Evolutionary conservation across 805 yeast genomes (phyloP), one percentile per base, ranked within the genome.

Genomic region (Cephaloascus albidus): DNA sequence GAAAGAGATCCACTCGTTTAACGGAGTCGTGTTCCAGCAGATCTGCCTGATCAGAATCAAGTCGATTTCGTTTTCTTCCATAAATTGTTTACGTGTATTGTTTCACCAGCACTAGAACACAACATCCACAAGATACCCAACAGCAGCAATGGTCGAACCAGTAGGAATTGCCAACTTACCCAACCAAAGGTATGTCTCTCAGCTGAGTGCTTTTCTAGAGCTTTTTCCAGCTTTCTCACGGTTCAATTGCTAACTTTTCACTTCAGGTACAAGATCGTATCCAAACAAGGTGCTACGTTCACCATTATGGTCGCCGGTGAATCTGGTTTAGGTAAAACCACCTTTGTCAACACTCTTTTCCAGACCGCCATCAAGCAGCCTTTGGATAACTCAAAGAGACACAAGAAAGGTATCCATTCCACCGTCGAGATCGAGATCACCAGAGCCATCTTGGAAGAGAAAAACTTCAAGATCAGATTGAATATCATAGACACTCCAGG

Each of bases 401-500:
- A 72, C 61, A 76, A 70, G 53, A 72, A 74, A 52, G 80, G 79
- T 38, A 65, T 76, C 43, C 78, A 71, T 50, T 72, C 78, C 50
- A 85, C 94, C 2, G 85, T 84, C 20, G 89, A 81, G 47, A 79
- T 86, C 45, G 89, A 83, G 47, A 76, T 87, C 40, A 74, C 75
- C 36, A 74, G 90, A 51, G 90, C 93, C n/a, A 72, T 76, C 42
- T 70, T 85, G 48, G 93, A 81, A 56, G 97, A 89, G 56, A 81
- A 85, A 60, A 85, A 83, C 55, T 85, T 89, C 61, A 72, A 70
- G 47, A 72, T 85, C 49, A 73, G 82, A 45, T 74, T 89, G 46
- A 87, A 87, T 49, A 72, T 89, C 41, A 78, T 89, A 51, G 96
- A 88, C 60, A 86, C 96, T 2, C 96, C 96, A 6, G 96, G 96